phyloP scores from a whole-genome alignment of 495 filamentous ascomycete genomes.

The Amniculicola lignicola region DNA sequence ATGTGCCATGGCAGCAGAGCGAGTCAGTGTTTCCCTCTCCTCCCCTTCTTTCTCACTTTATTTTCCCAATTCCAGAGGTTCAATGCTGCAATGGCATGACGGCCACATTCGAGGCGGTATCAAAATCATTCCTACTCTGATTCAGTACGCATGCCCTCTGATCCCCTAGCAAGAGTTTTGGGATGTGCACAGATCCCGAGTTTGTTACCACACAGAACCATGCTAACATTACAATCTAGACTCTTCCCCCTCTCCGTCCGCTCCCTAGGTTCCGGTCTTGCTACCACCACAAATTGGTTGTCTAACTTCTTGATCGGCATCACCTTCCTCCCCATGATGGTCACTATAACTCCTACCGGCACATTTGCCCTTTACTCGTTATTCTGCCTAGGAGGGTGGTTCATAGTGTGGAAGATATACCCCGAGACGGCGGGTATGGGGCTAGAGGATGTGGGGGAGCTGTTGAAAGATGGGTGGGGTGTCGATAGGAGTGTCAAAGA shows the following conservation, averaged over 20 bases:
- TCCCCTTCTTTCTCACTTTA: background rate
- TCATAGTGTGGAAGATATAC: slow-evolving; percentile 67
- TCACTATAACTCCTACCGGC: slow-evolving; percentile 67
- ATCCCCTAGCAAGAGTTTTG: too few species aligned
- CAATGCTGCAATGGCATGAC: too few species aligned
- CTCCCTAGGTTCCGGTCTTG: slow-evolving; percentile 73
- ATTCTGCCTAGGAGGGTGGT: slow-evolving; percentile 66
- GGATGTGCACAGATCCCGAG: too few species aligned
- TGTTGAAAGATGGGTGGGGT: slow-evolving; percentile 75
- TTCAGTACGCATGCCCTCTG: too few species aligned
- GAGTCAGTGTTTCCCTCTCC: slow-evolving; percentile 47
- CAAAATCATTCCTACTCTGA: too few species aligned
- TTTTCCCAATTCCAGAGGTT: too few species aligned
- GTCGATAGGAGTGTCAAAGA: slow-evolving; percentile 47
- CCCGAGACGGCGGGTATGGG: slow-evolving; percentile 79
- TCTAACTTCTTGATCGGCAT: slow-evolving; percentile 85
- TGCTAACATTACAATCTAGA: background rate
- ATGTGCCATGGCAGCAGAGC: slow-evolving; percentile 90
- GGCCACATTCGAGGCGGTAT: too few species aligned
- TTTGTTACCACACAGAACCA: background rate
- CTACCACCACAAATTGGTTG: slow-evolving; percentile 86
- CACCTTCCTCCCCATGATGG: slow-evolving; percentile 85
- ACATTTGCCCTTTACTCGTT: slow-evolving; percentile 74
- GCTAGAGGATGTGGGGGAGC: slow-evolving; percentile 73
- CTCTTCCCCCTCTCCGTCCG: slow-evolving; percentile 83